phyloP scores from a whole-genome alignment of 768 basidiomycete genomes.

The Pulveroboletus sp. region DNA sequence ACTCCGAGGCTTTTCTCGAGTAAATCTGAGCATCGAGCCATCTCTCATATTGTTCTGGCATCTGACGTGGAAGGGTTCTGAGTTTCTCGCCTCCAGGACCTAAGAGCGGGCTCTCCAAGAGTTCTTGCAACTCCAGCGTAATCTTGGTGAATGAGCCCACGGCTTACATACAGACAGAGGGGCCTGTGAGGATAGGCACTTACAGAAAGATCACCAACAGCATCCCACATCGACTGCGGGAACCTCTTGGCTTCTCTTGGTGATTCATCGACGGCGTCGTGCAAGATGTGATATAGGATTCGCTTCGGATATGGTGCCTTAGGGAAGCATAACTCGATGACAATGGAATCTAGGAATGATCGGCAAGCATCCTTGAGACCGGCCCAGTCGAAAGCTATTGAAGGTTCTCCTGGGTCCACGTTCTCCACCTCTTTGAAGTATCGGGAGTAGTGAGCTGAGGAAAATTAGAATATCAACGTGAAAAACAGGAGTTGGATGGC shows the following conservation, averaged over 20 bases:
- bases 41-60: constrained; percentile 56
- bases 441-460: constrained; percentile 62
- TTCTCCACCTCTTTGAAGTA: constrained; percentile 56
- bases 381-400: constrained; percentile 63
- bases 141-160: constrained; percentile 37
- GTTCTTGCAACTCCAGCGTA: constrained; percentile 59
- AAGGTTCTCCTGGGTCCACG: constrained; percentile 41
- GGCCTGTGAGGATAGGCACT: constrained; percentile 43
- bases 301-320: constrained; percentile 61
- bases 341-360: constrained; percentile 80
- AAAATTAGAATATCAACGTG: constrained; percentile 3
- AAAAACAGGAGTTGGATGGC: constrained; percentile 19
- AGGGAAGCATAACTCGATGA: constrained; percentile 80
- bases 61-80: constrained; percentile 45
- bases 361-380: constrained; percentile 59
- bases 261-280: constrained; percentile 68
- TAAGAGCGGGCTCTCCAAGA: constrained; percentile 60
- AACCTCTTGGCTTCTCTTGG: constrained; percentile 73
- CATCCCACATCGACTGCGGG: constrained; percentile 76
- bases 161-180: not conserved
- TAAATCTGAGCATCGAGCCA: constrained; percentile 69
- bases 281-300: constrained; percentile 62
- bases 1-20: constrained; percentile 55
- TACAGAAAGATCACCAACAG: constrained; percentile 78
- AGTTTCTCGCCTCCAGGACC: constrained; percentile 52